Evolutionary conservation across 1,139 yeast species (phyloP).

Genomic region (Schwanniomyces etchellsii): DNA sequence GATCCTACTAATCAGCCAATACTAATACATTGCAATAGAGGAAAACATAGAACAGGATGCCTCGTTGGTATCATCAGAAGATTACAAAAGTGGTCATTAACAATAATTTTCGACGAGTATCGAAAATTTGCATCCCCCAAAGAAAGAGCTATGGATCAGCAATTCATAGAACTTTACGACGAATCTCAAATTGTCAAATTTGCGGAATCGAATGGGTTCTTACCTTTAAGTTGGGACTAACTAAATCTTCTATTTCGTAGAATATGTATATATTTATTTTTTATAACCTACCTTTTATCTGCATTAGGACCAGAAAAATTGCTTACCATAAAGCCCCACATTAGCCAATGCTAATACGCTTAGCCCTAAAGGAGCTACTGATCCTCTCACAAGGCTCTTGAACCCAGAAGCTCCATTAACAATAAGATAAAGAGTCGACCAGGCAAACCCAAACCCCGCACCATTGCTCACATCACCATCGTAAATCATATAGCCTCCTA

Average conservation of each 20-base stretch:
- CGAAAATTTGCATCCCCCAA: constrained; percentile 92
- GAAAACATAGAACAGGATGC: constrained; percentile 96
- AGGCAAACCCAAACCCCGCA: constrained; percentile 81
- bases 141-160: constrained; percentile 92
- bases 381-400: constrained; percentile 27
- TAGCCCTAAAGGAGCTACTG: constrained; percentile 58
- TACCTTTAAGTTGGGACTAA: constrained; percentile 63
- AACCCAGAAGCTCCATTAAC: constrained; percentile 68
- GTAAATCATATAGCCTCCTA: constrained; percentile 76
- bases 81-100: constrained; percentile 85
- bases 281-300: constrained; percentile 1
- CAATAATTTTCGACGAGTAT: constrained; percentile 93
- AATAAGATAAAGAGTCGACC: constrained; percentile 74
- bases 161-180: constrained; percentile 84
- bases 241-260: neutral
- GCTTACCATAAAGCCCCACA: constrained; percentile 61
- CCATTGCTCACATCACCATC: constrained; percentile 85
- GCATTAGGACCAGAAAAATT: constrained; percentile 51
- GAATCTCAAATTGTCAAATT: constrained; percentile 51
- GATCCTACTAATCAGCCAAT: constrained; percentile 87
- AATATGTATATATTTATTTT: neutral
- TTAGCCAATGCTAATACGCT: constrained; percentile 57
- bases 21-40: constrained; percentile 89
- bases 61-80: constrained; percentile 86
- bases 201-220: constrained; percentile 49